Evolutionary conservation across 768 basidiomycete genomes (phyloP).

Genomic region (Clitopilus hobsonii): DNA sequence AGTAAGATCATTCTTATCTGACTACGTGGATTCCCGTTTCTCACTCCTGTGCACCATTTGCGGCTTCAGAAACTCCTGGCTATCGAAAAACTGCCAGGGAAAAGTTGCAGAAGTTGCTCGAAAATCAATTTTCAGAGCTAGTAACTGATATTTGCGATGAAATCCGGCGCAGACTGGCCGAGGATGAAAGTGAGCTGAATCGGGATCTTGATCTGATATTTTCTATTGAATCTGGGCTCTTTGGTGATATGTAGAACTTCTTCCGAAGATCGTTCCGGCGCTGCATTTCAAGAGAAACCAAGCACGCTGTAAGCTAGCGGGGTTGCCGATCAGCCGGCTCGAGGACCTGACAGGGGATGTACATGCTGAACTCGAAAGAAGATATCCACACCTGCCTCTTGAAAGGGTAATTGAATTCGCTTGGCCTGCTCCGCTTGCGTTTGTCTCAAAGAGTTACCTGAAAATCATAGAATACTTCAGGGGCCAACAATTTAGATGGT

Average conservation of each 20-base stretch:
- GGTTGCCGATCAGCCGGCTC: neutral
- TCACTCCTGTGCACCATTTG: too few relatives aligned
- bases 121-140: neutral
- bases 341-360: neutral
- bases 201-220: neutral
- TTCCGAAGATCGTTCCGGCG: neutral
- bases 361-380: neutral
- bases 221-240: neutral
- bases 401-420: neutral
- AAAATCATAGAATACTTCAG: too few relatives aligned
- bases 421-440: too few relatives aligned
- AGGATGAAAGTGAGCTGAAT: neutral
- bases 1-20: too few relatives aligned
- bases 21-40: too few relatives aligned
- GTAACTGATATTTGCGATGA: neutral
- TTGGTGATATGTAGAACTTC: too few relatives aligned
- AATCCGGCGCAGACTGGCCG: neutral
- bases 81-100: neutral
- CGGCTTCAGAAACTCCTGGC: neutral
- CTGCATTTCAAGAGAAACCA: neutral
- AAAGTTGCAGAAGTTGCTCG: neutral
- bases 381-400: neutral
- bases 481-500: too few relatives aligned
- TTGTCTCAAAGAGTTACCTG: too few relatives aligned
- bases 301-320: neutral